phyloP scores from a whole-genome alignment of 805 yeast genomes.

The Dipodascopsis tothii region DNA sequence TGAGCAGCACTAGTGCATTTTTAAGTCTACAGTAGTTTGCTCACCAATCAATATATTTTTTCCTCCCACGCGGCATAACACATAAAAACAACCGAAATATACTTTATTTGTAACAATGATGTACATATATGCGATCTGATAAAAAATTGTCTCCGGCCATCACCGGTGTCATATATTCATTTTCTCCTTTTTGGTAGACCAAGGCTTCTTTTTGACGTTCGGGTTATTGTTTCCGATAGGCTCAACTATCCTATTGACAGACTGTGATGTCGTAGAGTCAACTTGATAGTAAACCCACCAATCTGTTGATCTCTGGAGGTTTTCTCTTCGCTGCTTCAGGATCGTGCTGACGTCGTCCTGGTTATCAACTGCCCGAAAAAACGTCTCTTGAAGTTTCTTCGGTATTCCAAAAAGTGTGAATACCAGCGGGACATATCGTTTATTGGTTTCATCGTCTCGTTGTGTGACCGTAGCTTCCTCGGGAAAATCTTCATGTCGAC shows the following conservation, averaged over 20 bases:
- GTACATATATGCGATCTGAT: too few relatives aligned
- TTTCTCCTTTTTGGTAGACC: constrained; percentile 13
- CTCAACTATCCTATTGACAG: constrained; percentile 24
- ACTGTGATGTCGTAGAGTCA: constrained; percentile 29
- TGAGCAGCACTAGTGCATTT: too few relatives aligned
- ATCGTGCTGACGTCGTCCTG: constrained; percentile 46
- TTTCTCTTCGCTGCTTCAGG: constrained; percentile 58
- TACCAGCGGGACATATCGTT: constrained; percentile 54
- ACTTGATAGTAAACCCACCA: constrained; percentile 77
- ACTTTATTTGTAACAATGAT: too few relatives aligned
- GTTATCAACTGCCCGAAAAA: constrained; percentile 57
- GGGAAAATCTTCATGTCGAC: too few relatives aligned
- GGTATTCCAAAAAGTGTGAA: constrained; percentile 62
- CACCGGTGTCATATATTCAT: not conserved
- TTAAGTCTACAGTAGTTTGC: too few relatives aligned
- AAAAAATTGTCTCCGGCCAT: too few relatives aligned
- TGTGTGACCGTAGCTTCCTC: too few relatives aligned
- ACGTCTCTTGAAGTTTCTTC: constrained; percentile 51
- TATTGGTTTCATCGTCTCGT: too few relatives aligned
- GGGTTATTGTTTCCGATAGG: constrained; percentile 12
- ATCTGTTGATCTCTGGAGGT: constrained; percentile 42
- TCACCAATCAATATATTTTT: too few relatives aligned
- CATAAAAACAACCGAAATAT: too few relatives aligned
- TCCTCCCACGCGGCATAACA: too few relatives aligned
- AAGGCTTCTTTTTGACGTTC: constrained; percentile 12